A percentile compares a stretch with the other conserved stretches of the same genome.
phyloP scores from a whole-genome alignment of 2,329 filamentous ascomycete genomes.

The Cytospora leucostoma region DNA sequence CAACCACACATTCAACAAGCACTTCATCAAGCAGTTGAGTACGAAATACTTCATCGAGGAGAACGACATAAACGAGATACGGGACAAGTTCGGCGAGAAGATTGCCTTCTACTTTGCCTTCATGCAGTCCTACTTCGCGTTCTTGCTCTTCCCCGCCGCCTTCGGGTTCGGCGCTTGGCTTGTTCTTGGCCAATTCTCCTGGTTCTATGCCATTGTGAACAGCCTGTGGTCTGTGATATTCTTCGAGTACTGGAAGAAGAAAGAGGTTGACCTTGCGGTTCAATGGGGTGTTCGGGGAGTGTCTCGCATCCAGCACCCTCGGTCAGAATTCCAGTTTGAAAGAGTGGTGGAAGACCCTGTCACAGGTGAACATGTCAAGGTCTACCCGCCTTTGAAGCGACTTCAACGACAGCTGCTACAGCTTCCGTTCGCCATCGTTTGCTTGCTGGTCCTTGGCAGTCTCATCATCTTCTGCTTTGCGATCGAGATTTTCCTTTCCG shows the following conservation, averaged over 20 bases:
- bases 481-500: constrained; percentile 93
- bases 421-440: constrained; percentile 79
- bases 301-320: constrained; percentile 75
- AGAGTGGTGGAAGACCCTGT: constrained; percentile 75
- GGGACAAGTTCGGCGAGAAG: constrained; percentile 76
- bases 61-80: constrained; percentile 71
- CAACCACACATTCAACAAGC: constrained; percentile 72
- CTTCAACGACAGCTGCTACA: constrained; percentile 77
- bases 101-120: constrained; percentile 97
- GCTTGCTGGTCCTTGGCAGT: constrained; percentile 70
- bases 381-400: constrained; percentile 76
- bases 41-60: constrained; percentile 68
- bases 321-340: constrained; percentile 78
- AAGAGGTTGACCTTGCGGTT: constrained; percentile 82
- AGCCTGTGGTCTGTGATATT: constrained; percentile 88
- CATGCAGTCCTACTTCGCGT: constrained; percentile 84
- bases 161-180: constrained; percentile 79
- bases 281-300: constrained; percentile 89
- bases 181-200: constrained; percentile 81
- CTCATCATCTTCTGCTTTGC: constrained; percentile 86
- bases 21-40: constrained; percentile 75
- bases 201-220: constrained; percentile 74
- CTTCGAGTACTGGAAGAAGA: constrained; percentile 94
- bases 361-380: constrained; percentile 74
- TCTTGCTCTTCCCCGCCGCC: constrained; percentile 77